Evolutionary conservation across 2,329 filamentous ascomycete genomes (phyloP).

Genomic region (Venturia oleaginea): DNA sequence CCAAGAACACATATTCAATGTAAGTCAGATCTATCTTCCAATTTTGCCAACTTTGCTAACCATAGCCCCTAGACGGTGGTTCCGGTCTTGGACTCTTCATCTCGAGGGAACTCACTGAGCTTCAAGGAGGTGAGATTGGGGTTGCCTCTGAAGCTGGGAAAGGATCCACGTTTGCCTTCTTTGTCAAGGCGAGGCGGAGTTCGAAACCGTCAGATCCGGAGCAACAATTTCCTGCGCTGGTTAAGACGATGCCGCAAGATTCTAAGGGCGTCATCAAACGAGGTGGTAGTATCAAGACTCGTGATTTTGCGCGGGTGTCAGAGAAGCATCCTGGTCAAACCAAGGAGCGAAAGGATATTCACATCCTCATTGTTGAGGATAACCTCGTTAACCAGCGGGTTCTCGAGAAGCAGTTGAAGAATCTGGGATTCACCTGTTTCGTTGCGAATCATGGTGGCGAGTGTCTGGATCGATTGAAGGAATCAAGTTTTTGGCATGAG

Average conservation of each 20-base stretch:
- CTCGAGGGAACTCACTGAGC: slow-evolving; percentile 65
- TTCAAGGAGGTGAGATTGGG: slow-evolving; percentile 73
- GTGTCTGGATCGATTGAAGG: slow-evolving; percentile 35
- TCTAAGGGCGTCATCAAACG: slow-evolving; percentile 2
- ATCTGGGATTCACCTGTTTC: slow-evolving; percentile 36
- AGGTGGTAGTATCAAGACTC: slow-evolving; percentile 19
- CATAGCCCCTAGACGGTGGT: slow-evolving; percentile 46
- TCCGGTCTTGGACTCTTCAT: slow-evolving; percentile 74
- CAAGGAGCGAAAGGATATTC: slow-evolving; percentile 16
- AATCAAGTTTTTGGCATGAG: slow-evolving; percentile 34
- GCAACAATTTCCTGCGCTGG: slow-evolving; percentile 5
- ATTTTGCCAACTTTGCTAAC: no score
- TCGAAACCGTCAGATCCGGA: slow-evolving; percentile 15
- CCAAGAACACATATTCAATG: slow-evolving; percentile 66
- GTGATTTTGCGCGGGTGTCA: slow-evolving; percentile 24
- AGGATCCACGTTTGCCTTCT: slow-evolving; percentile 70
- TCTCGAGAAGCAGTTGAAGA: slow-evolving; percentile 40
- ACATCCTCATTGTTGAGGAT: slow-evolving; percentile 17
- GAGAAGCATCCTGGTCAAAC: not conserved
- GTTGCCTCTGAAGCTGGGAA: slow-evolving; percentile 57
- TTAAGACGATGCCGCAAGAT: slow-evolving; percentile 10
- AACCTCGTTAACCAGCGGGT: slow-evolving; percentile 42
- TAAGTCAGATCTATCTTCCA: no score
- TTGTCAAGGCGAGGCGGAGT: slow-evolving; percentile 56
- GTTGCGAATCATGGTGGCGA: slow-evolving; percentile 43